phyloP scores from a whole-genome alignment of 441 rosid species.

The Manihot esculenta region DNA sequence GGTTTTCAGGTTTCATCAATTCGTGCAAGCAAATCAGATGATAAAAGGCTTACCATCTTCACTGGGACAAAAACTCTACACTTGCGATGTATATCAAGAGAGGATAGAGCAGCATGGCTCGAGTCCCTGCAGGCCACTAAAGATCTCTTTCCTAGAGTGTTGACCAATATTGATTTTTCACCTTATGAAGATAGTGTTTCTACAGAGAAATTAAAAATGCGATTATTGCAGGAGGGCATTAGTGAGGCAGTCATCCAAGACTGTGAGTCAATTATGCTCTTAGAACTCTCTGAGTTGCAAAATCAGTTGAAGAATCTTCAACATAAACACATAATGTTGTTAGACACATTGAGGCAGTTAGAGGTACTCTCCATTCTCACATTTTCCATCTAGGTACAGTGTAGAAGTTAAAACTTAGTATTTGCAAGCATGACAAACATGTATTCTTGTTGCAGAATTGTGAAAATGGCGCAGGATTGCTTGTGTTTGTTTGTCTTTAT shows the following conservation, averaged over 20 bases:
- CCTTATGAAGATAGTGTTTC: conserved; percentile 75
- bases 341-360: conserved; percentile 75
- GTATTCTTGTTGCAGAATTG: neutral
- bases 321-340: conserved; percentile 59
- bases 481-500: neutral
- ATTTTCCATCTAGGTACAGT: neutral
- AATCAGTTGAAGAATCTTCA: conserved; percentile 61
- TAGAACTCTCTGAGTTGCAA: conserved; percentile 66
- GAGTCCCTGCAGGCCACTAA: conserved; percentile 79
- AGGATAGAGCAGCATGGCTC: conserved; percentile 76
- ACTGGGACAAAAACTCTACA: conserved; percentile 98
- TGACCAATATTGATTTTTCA: conserved; percentile 54
- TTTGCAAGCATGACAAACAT: conserved; percentile 4
- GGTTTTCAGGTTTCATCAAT: conserved; percentile 78
- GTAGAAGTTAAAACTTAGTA: neutral
- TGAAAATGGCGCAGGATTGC: neutral
- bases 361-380: conserved; percentile 52
- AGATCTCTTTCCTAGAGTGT: conserved; percentile 74
- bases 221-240: conserved; percentile 72
- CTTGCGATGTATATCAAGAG: conserved; percentile 67
- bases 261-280: conserved; percentile 83
- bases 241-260: conserved; percentile 62
- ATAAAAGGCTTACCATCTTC: conserved; percentile 84
- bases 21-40: conserved; percentile 92
- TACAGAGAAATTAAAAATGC: conserved; percentile 72